These are phyloP conservation scores for Saccharomyces mikatae DNA, from an alignment of 805 yeast species.

Conservation along the genomic window DNA sequence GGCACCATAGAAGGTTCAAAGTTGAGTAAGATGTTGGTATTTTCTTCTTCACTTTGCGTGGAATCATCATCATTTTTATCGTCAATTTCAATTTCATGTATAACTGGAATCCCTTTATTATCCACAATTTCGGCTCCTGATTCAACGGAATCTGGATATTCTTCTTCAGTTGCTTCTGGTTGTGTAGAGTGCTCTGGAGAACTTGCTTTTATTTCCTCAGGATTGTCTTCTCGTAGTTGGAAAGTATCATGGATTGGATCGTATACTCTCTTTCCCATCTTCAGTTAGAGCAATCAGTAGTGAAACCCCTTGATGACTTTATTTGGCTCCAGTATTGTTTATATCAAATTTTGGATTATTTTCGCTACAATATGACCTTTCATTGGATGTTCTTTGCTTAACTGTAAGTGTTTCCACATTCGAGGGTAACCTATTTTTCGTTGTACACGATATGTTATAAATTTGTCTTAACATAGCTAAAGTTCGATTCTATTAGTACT, in stretches of 20 bases:
- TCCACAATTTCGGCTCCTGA: not conserved
- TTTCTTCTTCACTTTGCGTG: conserved; percentile 17
- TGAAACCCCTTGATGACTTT: not conserved
- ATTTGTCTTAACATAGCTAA: not conserved
- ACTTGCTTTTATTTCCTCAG: not conserved
- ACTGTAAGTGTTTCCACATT: not conserved
- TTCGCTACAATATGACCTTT: not conserved
- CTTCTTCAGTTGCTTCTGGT: not conserved
- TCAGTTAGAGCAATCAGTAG: not conserved
- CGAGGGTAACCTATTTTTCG: not conserved
- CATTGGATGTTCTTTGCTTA: not conserved
- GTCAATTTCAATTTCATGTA: not conserved
- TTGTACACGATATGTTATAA: not conserved
- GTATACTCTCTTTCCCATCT: conserved; percentile 29
- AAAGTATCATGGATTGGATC: conserved; percentile 32
- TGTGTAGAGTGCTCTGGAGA: not conserved
- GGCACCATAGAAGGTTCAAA: conserved; percentile 8
- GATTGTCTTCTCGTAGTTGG: conserved; percentile 15
- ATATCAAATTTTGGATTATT: not conserved
- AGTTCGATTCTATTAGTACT: not conserved
- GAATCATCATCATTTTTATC: conserved; percentile 8
- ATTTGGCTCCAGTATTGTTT: not conserved
- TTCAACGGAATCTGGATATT: not conserved
- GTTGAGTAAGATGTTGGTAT: conserved; percentile 2
- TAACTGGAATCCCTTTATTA: not conserved